Conservation (phyloP, 2,329 filamentous ascomycete genomes). For the Penicillium sp. region DNA sequence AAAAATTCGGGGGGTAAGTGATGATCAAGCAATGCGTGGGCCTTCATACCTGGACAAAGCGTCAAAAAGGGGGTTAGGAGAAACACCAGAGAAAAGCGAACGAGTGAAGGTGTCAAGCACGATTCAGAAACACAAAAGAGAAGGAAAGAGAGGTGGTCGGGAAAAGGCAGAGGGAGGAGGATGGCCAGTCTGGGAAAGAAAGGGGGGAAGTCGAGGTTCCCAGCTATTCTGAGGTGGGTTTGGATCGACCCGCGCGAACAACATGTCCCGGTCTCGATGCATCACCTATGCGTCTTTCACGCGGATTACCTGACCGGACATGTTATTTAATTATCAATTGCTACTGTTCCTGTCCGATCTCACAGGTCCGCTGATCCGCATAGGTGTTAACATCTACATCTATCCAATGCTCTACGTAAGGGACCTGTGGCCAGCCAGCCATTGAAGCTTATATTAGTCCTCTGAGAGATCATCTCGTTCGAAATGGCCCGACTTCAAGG, state of each 20-base stretch:
- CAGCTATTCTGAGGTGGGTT: constrained; percentile 25
- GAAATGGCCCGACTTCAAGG: neutral
- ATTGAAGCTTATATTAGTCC: neutral
- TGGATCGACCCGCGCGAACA: constrained; percentile 18
- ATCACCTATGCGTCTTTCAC: constrained; percentile 2
- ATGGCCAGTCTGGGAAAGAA: constrained; percentile 31
- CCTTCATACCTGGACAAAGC: constrained; percentile 21
- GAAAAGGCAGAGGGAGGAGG: constrained; percentile 18
- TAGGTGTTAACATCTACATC: neutral
- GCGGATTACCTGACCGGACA: constrained; percentile 3
- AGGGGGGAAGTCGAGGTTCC: constrained; percentile 26
- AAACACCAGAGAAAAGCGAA: constrained; percentile 18
- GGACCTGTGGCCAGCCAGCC: neutral
- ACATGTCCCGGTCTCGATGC: constrained; percentile 3
- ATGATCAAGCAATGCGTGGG: constrained; percentile 8
- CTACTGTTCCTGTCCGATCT: neutral
- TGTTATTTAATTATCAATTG: neutral
- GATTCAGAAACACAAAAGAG: constrained; percentile 21
- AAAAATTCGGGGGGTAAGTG: constrained; percentile 10
- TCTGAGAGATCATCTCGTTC: neutral
- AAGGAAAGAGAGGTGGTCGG: constrained; percentile 25
- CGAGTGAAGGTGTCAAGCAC: constrained; percentile 18
- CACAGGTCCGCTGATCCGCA: neutral
- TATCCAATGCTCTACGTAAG: neutral
- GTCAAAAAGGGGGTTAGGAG: constrained; percentile 13